Evolutionary conservation across 1,284 basidiomycete genomes (phyloP).

Genomic region (Bjerkandera adusta): DNA sequence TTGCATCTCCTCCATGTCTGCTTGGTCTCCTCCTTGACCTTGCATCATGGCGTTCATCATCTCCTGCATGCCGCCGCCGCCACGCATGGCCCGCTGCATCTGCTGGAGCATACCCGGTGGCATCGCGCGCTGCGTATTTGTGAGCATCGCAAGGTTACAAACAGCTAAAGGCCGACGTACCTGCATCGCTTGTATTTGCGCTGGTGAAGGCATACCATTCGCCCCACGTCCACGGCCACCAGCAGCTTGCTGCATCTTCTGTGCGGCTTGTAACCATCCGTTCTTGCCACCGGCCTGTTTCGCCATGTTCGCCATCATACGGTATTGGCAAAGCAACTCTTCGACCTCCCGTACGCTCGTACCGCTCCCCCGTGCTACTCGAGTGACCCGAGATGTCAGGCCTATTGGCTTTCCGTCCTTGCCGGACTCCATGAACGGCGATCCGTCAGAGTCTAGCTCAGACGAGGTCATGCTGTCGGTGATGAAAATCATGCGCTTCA

Average conservation of each 20-base stretch:
- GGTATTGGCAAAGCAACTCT: constrained; percentile 91
- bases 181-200: constrained; percentile 93
- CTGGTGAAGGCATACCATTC: constrained; percentile 85
- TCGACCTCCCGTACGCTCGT: constrained; percentile 97
- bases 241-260: constrained; percentile 86
- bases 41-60: constrained; percentile 98
- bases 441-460: constrained; percentile 96
- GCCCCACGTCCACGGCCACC: constrained; percentile 83
- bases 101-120: constrained; percentile 88
- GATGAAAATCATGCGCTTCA: constrained; percentile 99
- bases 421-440: constrained; percentile 79
- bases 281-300: constrained; percentile 97
- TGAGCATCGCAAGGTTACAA: not conserved
- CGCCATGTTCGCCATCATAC: constrained; percentile 97
- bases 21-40: constrained; percentile 78
- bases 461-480: constrained; percentile 95
- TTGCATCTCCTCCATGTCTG: constrained; percentile 87
- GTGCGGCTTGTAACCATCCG: constrained; percentile 87
- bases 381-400: constrained; percentile 82
- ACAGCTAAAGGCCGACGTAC: constrained; percentile 37
- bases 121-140: constrained; percentile 66
- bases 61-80: constrained; percentile 88
- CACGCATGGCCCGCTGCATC: constrained; percentile 78
- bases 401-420: constrained; percentile 83
- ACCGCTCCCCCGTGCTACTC: constrained; percentile 94